Evolutionary conservation across 345 rosid species (phyloP), one percentile per base, ranked within the genome.

Genomic region (Brassica cretica): DNA sequence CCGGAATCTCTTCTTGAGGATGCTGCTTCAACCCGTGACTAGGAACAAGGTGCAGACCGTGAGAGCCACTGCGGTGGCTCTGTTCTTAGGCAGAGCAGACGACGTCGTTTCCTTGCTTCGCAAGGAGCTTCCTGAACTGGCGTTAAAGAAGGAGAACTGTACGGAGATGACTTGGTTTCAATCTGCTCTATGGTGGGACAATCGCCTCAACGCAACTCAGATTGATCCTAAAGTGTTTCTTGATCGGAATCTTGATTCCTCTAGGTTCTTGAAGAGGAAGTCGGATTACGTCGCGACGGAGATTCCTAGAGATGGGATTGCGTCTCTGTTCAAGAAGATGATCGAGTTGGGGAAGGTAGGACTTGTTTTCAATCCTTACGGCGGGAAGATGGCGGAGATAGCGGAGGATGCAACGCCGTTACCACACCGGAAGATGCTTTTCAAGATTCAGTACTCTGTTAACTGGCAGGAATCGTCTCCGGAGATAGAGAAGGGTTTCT

Each of bases 341-440:
- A 78, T 85, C 1, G 81, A 86, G 6, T 2, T 84, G 0, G 93
- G 89, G 9, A 84, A 83, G 64, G 25, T 63, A 0, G 92, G 89
- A 0, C 14, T 90, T 4, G 88, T 86, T 18, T 82, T 88, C 16
- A 88, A 86, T 19, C 84, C 95, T 0, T 90, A 90, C 2, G 97
- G 97, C 0, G 93, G 96, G 1, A 83, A n/a, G 79, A 87, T 89
- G 93, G 71, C 67, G 1, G 84, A 89, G 66, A 67, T 90, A 5
- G 32, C 84, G 0, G 66, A 46, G 9, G 5, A 73, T 0, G 87
- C 79, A 0, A 80, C 89, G 19, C 90, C 96, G 0, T 89, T 86
- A 2, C 93, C 98, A 0, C 98, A 93, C 2, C 49, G 96, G 4
- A 82, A 93, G 0, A 89, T 85, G 25, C 59, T 93, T 63, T 89